phyloP scores from a whole-genome alignment of 1,139 yeast species.

The Pichia sp. region DNA sequence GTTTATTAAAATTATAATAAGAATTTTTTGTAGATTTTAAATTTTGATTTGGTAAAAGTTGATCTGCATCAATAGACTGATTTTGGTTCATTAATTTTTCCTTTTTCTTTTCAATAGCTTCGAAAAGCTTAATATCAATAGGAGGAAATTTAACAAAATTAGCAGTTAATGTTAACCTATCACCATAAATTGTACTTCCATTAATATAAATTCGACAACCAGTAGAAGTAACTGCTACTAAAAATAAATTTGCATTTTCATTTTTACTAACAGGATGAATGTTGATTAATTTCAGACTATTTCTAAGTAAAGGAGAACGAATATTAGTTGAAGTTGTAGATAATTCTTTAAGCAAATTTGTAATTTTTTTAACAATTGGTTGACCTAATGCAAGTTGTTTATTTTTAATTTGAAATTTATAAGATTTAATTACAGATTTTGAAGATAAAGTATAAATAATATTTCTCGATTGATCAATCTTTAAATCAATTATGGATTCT shows the following conservation, averaged over 20 bases:
- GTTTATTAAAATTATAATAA: neutral
- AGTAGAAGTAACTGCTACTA: conserved; percentile 78
- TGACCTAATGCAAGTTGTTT: conserved; percentile 28
- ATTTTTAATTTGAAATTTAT: conserved; percentile 36
- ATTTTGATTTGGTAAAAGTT: conserved; percentile 6
- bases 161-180: conserved; percentile 38
- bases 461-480: conserved; percentile 70
- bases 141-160: conserved; percentile 70
- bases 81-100: conserved; percentile 35
- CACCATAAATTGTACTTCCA: conserved; percentile 34
- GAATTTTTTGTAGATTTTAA: conserved; percentile 5
- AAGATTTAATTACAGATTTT: conserved; percentile 74
- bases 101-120: conserved; percentile 38
- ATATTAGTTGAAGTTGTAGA: conserved; percentile 41
- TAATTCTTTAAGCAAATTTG: conserved; percentile 49
- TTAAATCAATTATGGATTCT: conserved; percentile 59
- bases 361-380: conserved; percentile 39
- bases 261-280: conserved; percentile 54
- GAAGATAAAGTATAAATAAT: conserved; percentile 79
- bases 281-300: conserved; percentile 48
- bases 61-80: conserved; percentile 28
- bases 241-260: conserved; percentile 66
- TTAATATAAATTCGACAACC: conserved; percentile 78
- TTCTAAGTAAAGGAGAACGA: conserved; percentile 29
- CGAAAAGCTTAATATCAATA: conserved; percentile 52